Evolutionary conservation across 768 basidiomycete genomes (phyloP), one percentile per base, ranked within the genome.

Genomic region (Trametes gibbosa): DNA sequence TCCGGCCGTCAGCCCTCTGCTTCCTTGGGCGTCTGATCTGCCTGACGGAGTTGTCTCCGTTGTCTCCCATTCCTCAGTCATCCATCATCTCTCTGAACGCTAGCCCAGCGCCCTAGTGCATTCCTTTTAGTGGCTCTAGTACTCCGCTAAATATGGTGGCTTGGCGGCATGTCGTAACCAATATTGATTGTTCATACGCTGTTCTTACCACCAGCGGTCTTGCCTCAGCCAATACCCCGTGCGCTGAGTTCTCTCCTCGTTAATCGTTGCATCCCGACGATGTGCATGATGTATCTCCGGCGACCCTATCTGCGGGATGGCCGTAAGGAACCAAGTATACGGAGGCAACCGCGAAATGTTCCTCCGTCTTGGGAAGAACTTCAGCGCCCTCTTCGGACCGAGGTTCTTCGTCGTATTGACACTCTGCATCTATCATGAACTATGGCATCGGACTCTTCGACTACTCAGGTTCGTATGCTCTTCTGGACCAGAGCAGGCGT

Each of bases 371-470:
- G 42, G 53, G 59, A 37, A 60, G 58, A 54, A 54, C 41, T 29
- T 24, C 47, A 54, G 59, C 41, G 27, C 25, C 29, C 53, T 43
- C 52, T 19, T 60, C 59, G 59, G 59, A 5, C 53, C 53, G 59
- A 55, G 29, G 40, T 54, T 55, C 59, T 60, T 17, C 46, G 41
- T 25, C 32, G 35, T 8, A 21, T 34, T 52, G 58, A 32, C 50
- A 50, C 13, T 29, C 34, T 45, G 21, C 51, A 37, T 53, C 42
- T 43, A 9, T 43, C 50, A 29, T 39, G 34, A 52, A 58, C 39
- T 29, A 40, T n/a, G 48, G 37, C 14, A 13, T 49, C 25, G 3
- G 19, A 25, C 23, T 49, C 32, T 32, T 23, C 39, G 45, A 37
- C 35, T 3, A 41, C 39, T 14, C 29, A 21, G 32, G 21, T 16